These are phyloP conservation scores for Fagopyrum tataricum DNA, from an alignment of 148 eudicot genomes.

Conservation along the genomic window DNA sequence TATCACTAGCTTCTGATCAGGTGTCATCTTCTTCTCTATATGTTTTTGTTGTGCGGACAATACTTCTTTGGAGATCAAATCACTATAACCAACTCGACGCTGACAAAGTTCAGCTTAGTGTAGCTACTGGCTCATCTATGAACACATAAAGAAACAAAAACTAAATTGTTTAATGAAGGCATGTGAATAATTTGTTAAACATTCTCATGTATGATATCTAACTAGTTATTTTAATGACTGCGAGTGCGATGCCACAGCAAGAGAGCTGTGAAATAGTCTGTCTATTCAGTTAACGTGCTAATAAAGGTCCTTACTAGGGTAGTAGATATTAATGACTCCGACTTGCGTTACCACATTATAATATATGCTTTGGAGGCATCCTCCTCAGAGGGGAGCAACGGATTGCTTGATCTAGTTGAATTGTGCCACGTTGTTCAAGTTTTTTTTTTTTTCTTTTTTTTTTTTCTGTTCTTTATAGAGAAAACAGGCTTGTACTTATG, in stretches of 20 bases:
- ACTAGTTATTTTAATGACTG: background rate
- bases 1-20: slow-evolving; percentile 26
- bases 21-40: slow-evolving; percentile 25
- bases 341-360: background rate
- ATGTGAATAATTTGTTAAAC: background rate
- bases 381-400: background rate
- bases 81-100: background rate
- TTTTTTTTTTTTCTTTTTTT: background rate
- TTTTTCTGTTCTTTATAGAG: background rate
- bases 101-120: background rate
- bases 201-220: background rate
- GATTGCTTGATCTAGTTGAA: background rate
- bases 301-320: background rate
- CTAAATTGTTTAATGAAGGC: background rate
- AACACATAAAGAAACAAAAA: background rate
- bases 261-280: background rate
- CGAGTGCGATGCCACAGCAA: background rate
- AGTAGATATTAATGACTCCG: background rate
- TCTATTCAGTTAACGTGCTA: background rate
- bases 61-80: background rate
- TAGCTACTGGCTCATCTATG: background rate
- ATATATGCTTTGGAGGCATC: background rate
- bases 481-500: too few relatives aligned
- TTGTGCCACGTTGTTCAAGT: background rate
- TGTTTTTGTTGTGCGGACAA: background rate